Conservation (phyloP, 345 rosid species). For the Melaleuca quinquenervia region DNA sequence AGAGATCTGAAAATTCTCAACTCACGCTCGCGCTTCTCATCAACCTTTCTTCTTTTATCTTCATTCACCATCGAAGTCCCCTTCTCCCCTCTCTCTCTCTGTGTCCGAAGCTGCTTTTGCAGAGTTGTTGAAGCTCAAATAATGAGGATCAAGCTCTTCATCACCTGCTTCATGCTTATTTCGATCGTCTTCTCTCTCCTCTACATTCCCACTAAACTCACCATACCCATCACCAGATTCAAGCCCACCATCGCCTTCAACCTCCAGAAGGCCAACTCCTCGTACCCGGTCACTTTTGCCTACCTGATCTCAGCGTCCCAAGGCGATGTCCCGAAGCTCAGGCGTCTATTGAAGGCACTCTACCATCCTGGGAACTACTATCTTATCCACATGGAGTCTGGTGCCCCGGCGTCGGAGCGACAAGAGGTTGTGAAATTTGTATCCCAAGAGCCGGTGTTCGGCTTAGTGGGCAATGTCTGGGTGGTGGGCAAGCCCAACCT, state of each 20-base stretch:
- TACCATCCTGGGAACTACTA: constrained; percentile 84
- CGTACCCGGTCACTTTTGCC: constrained; percentile 59
- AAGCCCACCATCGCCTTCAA: constrained; percentile 26
- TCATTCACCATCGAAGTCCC: not conserved
- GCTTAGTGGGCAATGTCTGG: constrained; percentile 61
- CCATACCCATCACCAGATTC: constrained; percentile 21
- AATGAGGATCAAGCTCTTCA: constrained; percentile 45
- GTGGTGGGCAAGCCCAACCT: constrained; percentile 65
- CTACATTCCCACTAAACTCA: constrained; percentile 36
- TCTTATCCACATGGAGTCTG: constrained; percentile 62
- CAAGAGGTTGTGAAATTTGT: constrained; percentile 46
- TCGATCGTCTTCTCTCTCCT: constrained; percentile 38
- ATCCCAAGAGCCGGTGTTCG: constrained; percentile 37
- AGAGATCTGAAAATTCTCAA: not conserved
- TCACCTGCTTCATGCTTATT: constrained; percentile 39
- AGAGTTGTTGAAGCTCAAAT: not conserved
- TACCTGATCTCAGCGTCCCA: constrained; percentile 77
- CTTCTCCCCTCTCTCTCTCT: not conserved
- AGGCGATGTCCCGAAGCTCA: constrained; percentile 55
- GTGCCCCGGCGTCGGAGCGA: constrained; percentile 50
- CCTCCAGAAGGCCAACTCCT: constrained; percentile 16
- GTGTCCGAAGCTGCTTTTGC: not conserved
- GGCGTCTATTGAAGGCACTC: constrained; percentile 44
- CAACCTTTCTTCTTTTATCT: not conserved
- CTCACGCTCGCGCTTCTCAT: constrained; percentile 5